Conservation (phyloP, 225 moss, liverwort and hornwort genomes). For the Lunularia cruciata region DNA sequence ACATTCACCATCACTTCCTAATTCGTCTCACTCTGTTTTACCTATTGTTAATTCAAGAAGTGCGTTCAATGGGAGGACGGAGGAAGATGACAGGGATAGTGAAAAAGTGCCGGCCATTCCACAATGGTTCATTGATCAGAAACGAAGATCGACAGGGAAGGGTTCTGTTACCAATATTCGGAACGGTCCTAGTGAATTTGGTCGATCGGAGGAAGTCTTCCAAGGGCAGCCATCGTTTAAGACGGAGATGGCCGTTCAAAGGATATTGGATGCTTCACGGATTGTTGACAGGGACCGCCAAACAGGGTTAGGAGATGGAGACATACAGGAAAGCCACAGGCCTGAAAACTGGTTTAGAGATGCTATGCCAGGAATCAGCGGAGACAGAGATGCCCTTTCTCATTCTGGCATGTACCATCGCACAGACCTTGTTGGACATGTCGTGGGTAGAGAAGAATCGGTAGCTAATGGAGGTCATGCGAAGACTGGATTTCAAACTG, state of each 20-base stretch:
- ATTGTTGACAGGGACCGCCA: constrained; percentile 32
- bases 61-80: constrained; percentile 23
- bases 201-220: constrained; percentile 23
- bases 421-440: constrained; percentile 15
- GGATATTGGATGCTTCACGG: constrained; percentile 2
- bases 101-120: constrained; percentile 35
- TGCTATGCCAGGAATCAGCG: not conserved
- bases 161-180: constrained; percentile 21
- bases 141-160: constrained; percentile 33
- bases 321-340: constrained; percentile 24
- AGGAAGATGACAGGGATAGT: constrained; percentile 25
- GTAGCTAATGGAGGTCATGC: constrained; percentile 6
- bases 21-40: constrained; percentile 5
- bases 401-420: constrained; percentile 19
- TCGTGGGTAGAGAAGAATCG: constrained; percentile 10
- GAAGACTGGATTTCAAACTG: not conserved
- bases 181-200: constrained; percentile 31
- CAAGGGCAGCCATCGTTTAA: constrained; percentile 7
- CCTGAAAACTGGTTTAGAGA: constrained; percentile 24
- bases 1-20: constrained; percentile 10
- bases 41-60: constrained; percentile 1
- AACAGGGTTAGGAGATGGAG: constrained; percentile 27
- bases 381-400: constrained; percentile 6
- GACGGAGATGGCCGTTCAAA: constrained; percentile 25
- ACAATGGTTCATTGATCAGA: constrained; percentile 47